phyloP scores from a whole-genome alignment of 805 yeast species.

The Wickerhamomyces silvicola region DNA sequence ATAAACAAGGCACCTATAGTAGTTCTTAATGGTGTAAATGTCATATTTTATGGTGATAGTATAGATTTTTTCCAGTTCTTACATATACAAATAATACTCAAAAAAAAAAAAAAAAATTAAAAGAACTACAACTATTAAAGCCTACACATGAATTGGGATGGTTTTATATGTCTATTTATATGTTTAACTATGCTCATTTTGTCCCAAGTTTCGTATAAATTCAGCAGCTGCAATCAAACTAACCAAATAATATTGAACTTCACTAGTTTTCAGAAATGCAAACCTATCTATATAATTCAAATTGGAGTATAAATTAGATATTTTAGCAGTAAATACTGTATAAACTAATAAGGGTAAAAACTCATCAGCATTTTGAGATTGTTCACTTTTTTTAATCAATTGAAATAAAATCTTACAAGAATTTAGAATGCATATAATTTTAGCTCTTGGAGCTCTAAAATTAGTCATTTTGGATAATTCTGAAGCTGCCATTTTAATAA shows the following conservation, averaged over 20 bases:
- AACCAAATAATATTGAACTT: conserved; percentile 83
- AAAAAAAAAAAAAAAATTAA: background rate
- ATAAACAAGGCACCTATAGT: conserved; percentile 40
- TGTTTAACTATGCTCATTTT: too few species aligned
- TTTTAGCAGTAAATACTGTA: conserved; percentile 65
- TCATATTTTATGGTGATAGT: conserved; percentile 5
- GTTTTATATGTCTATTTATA: conserved; percentile 1
- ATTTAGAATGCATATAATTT: conserved; percentile 83
- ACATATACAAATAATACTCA: too few species aligned
- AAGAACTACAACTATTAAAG: conserved; percentile 1
- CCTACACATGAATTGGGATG: conserved; percentile 2
- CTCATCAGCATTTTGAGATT: conserved; percentile 82
- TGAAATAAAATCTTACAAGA: conserved; percentile 92
- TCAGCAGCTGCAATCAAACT: conserved; percentile 86
- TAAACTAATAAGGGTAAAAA: conserved; percentile 86
- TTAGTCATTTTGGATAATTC: conserved; percentile 75
- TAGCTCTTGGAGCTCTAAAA: conserved; percentile 92
- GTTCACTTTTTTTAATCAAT: conserved; percentile 57
- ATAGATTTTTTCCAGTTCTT: conserved; percentile 1
- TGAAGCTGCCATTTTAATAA: conserved; percentile 56
- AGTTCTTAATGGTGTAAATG: conserved; percentile 38
- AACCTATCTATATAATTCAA: conserved; percentile 80
- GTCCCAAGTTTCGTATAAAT: conserved; percentile 54
- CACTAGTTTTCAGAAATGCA: conserved; percentile 74
- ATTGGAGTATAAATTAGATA: conserved; percentile 65